Conservation (phyloP, 345 rosid genomes). For the Ceriops decandra region DNA sequence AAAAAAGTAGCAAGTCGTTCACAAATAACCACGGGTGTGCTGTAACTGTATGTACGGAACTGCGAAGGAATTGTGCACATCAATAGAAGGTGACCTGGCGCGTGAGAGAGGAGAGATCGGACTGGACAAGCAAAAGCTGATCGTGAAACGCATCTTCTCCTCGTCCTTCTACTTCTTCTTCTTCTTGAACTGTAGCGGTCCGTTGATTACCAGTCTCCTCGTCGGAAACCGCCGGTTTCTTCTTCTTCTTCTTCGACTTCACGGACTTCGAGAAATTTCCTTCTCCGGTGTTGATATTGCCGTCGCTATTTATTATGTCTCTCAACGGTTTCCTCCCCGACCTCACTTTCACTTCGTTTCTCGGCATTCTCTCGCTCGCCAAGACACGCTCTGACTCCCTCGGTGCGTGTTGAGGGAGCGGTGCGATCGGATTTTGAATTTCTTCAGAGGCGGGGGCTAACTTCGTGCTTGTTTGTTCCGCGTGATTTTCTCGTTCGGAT, state of each 20-base stretch:
- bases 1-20: no score
- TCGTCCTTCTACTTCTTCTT: conserved; percentile 9
- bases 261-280: conserved; percentile 26
- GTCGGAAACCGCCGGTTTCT: conserved; percentile 17
- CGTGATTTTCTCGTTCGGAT: no score
- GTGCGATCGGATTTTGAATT: conserved; percentile 4
- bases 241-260: conserved; percentile 23
- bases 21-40: no score
- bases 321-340: conserved; percentile 37
- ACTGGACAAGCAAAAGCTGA: conserved; percentile 57
- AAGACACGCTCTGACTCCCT: not conserved
- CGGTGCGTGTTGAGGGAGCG: not conserved
- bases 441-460: conserved; percentile 4
- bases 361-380: conserved; percentile 26
- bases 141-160: conserved; percentile 40
- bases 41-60: not conserved
- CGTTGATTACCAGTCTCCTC: conserved; percentile 4
- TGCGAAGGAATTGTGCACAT: not conserved
- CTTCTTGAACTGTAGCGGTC: not conserved
- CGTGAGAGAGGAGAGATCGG: conserved; percentile 54
- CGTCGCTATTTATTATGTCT: conserved; percentile 27
- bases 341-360: conserved; percentile 29
- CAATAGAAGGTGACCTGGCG: conserved; percentile 42
- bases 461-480: no score
- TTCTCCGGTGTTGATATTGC: conserved; percentile 15